Conservation (phyloP, 1,284 basidiomycete genomes). For the Trichosporon coremiiforme region DNA sequence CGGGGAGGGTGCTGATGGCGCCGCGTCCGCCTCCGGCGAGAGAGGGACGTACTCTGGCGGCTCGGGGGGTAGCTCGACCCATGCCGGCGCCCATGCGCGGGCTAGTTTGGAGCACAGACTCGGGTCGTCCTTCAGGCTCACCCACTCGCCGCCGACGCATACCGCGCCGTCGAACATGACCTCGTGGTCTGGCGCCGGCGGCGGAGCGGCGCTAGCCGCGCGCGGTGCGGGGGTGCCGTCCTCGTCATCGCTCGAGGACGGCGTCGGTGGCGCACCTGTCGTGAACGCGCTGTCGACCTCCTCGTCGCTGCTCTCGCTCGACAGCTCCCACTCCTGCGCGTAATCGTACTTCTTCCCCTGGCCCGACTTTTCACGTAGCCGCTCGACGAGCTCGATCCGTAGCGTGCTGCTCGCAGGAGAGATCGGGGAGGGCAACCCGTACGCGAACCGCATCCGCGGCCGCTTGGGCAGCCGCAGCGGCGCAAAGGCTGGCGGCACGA, state of each 20-base stretch:
- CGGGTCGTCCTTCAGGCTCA: slow-evolving; percentile 31
- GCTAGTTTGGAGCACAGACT: slow-evolving; percentile 21
- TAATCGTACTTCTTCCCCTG: slow-evolving; percentile 32
- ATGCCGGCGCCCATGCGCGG: slow-evolving; percentile 25
- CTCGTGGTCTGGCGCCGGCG: slow-evolving; percentile 27
- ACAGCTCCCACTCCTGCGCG: slow-evolving; percentile 39
- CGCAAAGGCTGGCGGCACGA: slow-evolving; percentile 43
- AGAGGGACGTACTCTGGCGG: slow-evolving; percentile 1
- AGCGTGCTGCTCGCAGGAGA: slow-evolving; percentile 23
- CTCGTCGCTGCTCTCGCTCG: slow-evolving; percentile 31
- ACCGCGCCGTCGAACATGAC: slow-evolving; percentile 36
- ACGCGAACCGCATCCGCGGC: slow-evolving; percentile 31
- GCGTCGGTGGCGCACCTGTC: slow-evolving; percentile 48
- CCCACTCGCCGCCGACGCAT: slow-evolving; percentile 44
- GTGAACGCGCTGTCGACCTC: slow-evolving; percentile 37
- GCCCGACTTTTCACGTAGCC: slow-evolving; percentile 26
- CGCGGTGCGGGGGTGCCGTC: slow-evolving; percentile 23
- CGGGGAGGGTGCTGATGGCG: neutral
- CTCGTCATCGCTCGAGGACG: slow-evolving; percentile 36
- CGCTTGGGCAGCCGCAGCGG: slow-evolving; percentile 32
- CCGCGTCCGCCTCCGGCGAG: slow-evolving; percentile 17
- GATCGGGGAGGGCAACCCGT: slow-evolving; percentile 42
- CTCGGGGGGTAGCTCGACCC: slow-evolving; percentile 21
- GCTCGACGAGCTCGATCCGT: slow-evolving; percentile 37
- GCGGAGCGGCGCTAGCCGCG: slow-evolving; percentile 14